Conservation (phyloP, 2,329 filamentous ascomycete species). For the Apiospora pterosperma region DNA sequence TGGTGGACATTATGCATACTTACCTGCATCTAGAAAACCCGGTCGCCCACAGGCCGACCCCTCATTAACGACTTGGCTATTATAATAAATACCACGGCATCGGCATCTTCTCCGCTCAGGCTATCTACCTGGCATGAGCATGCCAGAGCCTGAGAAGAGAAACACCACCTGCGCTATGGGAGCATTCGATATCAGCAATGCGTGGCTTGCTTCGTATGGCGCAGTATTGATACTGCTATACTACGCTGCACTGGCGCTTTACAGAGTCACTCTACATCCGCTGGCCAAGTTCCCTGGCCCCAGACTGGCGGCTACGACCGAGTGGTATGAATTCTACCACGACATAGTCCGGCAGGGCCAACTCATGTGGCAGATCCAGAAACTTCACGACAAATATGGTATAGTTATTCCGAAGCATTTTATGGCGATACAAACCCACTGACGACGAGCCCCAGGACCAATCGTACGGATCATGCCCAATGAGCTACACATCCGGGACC, state of each 20-base stretch:
- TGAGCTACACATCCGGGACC: constrained; percentile 19
- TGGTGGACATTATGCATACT: neutral
- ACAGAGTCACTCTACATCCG: constrained; percentile 33
- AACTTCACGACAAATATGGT: constrained; percentile 40
- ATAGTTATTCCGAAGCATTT: too few relatives aligned
- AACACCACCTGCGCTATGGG: neutral
- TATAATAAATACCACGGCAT: neutral
- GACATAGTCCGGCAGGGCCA: constrained; percentile 38
- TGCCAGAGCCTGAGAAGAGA: neutral
- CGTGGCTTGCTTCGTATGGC: neutral
- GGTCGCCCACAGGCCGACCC: neutral
- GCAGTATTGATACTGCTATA: neutral
- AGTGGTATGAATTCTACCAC: constrained; percentile 41
- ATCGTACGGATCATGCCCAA: constrained; percentile 16
- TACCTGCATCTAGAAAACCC: neutral
- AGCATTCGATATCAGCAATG: neutral
- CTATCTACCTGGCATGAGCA: neutral
- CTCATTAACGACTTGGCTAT: neutral
- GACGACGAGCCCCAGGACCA: neutral
- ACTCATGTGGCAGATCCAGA: constrained; percentile 38
- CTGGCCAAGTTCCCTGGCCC: constrained; percentile 36
- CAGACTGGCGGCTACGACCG: constrained; percentile 34
- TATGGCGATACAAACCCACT: neutral
- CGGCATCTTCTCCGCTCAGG: too few relatives aligned
- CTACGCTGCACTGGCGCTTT: neutral